Evolutionary conservation across 495 filamentous ascomycete species (phyloP).

Genomic region (Penicillium paradoxum): DNA sequence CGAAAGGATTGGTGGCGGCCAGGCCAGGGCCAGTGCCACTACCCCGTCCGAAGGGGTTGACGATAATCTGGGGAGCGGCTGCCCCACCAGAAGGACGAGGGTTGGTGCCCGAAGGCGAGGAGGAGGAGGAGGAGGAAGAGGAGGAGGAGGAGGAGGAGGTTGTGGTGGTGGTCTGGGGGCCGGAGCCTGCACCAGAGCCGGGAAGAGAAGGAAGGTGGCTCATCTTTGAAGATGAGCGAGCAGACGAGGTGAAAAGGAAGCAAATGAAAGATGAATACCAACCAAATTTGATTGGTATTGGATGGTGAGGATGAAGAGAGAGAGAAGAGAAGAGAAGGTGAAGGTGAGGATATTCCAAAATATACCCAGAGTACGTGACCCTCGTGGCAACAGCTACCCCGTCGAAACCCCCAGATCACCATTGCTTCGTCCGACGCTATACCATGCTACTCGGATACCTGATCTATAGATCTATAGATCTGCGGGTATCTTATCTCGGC

Average conservation of each 20-base stretch:
- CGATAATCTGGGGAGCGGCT: not conserved
- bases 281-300: not conserved
- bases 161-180: not conserved
- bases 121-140: too few relatives aligned
- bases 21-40: not conserved
- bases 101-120: not conserved
- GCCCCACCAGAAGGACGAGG: not conserved
- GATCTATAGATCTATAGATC: not conserved
- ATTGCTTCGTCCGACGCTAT: too few relatives aligned
- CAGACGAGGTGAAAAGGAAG: not conserved
- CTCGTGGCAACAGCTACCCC: too few relatives aligned
- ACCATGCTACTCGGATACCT: too few relatives aligned
- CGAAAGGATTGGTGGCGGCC: not conserved
- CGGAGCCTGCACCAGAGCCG: not conserved
- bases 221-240: not conserved
- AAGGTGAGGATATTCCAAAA: too few relatives aligned
- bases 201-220: not conserved
- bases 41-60: not conserved
- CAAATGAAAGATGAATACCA: not conserved
- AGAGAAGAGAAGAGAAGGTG: not conserved
- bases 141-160: too few relatives aligned
- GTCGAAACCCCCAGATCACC: too few relatives aligned
- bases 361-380: too few relatives aligned
- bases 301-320: not conserved
- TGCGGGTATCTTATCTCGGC: not conserved